A percentile compares a stretch with the other conserved stretches of the same genome.
Conservation (phyloP, 1,284 basidiomycete species). For the Ganoderma lucidum region DNA sequence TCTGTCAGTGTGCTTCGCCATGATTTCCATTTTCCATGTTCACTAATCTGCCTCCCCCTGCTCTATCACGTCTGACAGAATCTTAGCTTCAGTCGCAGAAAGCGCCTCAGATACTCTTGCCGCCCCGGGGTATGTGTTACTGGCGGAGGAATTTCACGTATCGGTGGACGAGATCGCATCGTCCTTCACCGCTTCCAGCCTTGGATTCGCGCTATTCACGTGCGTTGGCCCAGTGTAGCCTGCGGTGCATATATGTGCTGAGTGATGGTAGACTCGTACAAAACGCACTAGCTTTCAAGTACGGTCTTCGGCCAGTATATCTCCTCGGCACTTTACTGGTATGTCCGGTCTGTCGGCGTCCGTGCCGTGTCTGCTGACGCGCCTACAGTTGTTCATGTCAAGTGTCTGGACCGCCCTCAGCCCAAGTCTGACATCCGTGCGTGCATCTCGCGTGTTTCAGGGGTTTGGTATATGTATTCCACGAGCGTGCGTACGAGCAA, state of each 20-base stretch:
- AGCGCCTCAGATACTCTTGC: constrained; percentile 52
- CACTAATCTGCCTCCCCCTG: not conserved
- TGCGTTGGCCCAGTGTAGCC: constrained; percentile 24
- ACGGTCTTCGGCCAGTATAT: constrained; percentile 53
- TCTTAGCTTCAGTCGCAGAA: constrained; percentile 49
- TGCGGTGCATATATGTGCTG: not conserved
- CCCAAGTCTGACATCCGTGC: constrained; percentile 49
- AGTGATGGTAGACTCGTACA: constrained; percentile 47
- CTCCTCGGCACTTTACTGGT: constrained; percentile 49
- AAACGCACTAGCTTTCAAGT: constrained; percentile 52
- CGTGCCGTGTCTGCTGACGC: not conserved
- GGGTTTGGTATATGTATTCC: constrained; percentile 54
- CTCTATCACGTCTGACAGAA: constrained; percentile 32
- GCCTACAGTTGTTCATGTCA: constrained; percentile 51
- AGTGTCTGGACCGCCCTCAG: constrained; percentile 55
- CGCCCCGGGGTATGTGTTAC: constrained; percentile 49
- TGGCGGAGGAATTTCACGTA: constrained; percentile 48
- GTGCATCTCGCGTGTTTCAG: constrained; percentile 52
- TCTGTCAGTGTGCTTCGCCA: constrained; percentile 36
- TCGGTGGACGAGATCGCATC: constrained; percentile 51
- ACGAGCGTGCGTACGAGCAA: constrained; percentile 42
- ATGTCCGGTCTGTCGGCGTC: constrained; percentile 3
- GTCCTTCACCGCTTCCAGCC: constrained; percentile 48
- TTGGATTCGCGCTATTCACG: constrained; percentile 52
- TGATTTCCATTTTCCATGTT: no score